Base-by-base conservation (phyloP, 2,329 filamentous ascomycete genomes). In the Venturia aucupariae region DNA sequence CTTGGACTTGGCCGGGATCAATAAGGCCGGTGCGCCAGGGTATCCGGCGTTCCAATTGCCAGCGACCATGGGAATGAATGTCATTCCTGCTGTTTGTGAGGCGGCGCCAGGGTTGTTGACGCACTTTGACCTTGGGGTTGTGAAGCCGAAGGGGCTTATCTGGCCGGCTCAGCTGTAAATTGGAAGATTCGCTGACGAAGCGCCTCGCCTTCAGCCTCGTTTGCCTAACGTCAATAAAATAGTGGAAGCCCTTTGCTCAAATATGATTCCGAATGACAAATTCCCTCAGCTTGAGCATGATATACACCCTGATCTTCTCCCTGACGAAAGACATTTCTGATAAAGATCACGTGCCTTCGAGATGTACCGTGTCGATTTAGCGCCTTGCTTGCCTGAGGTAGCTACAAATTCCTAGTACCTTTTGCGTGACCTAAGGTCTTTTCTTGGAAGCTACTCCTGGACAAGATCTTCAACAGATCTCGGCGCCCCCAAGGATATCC, bases 381-480 rank as follows among this genome's bases (percentile, higher is more conserved):
- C 46, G 22, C 46, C 17, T 51, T 51, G 27, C 46, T 22, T 51
- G 11, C 15, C 46, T 51, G 46, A 51, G 46, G 15, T 51, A 30
- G 46, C 10, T 51, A 5, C 11, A 27, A 15, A 51, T 4, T 27
- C 13, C 2, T 24, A 5, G 1, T 11, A 27, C 22, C 6, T 51
- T 51, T 51, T 17, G 46, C 27, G 22, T 27, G 46, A 46, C 44
- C 8, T 11, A n/a, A n/a, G n/a, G n/a, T n/a, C 44, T n/a, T n/a
- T 10, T 7, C 46, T 27, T 51, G 46, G 46, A 27, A 51, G 13
- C 13, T 22, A 2, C n/a, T 24, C 24, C 11, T 51, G 27, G 51
- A 57, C 30, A 35, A n/a, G 51, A 57, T 35, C 51, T 32, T 57
- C 27, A n/a, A 38, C 51, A 57, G 51, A 35, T 54, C 48, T 57